Base-by-base conservation (phyloP, 805 yeast genomes). In the Kluyveromyces wickerhamii region DNA sequence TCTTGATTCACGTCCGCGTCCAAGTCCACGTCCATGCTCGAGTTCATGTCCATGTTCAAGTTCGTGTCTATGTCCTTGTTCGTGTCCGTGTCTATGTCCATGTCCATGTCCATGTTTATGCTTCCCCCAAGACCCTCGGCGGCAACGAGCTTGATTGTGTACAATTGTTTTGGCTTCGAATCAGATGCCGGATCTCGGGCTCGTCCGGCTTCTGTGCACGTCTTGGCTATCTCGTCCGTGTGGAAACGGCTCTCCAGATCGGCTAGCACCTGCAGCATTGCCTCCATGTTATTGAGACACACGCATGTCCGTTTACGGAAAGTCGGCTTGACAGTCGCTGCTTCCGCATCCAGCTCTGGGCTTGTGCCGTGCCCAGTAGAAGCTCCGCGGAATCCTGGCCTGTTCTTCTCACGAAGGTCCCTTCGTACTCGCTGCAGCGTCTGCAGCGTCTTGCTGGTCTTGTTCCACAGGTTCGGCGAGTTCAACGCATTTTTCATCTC, bases 251-350 rank as follows among this genome's bases (percentile, higher is more conserved):
- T 70, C 47, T 79, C 88, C 13, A 82, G 49, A 21, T 63, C 67
- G 29, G 69, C 60, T 7, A 75, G 44, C 36, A 72, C 71, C 2
- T 59, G 48, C 46, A 67, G 51, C 65, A 74, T 65, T 8, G 71
- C 68, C 1, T 72, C 65, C 7, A 86, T 49, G 47, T 86, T 76
- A 54, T 82, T 83, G 40, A 85, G 61, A n/a, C 80, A 76, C n/a
- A 81, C 73, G 57, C 94, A 84, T 0, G 87, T 77, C n/a, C n/a
- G n/a, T n/a, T n/a, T n/a, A n/a, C n/a, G n/a, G n/a, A n/a, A n/a
- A n/a, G n/a, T n/a, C n/a, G n/a, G n/a, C n/a, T n/a, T 29, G 8
- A 34, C 7, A 4, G 12, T 13, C 10, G 35, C n/a, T 13, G 27
- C 40, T 4, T 41, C 20, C 28, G 34, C 21, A 27, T 36, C 41